Base-by-base conservation (phyloP, 108 stramenopile species). In the Pseudonitzschia pungens region DNA sequence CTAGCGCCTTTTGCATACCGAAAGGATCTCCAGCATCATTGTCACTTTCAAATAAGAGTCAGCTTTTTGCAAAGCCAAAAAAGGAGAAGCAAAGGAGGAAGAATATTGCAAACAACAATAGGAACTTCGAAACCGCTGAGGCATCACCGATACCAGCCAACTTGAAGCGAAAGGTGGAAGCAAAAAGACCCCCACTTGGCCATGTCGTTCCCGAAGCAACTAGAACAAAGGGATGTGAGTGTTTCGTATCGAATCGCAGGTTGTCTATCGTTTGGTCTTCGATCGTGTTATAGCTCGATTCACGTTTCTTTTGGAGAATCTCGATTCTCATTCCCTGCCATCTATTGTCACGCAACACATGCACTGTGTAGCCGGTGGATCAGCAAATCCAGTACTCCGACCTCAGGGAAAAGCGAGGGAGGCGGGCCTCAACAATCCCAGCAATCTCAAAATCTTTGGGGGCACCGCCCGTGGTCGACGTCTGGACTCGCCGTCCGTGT, bases 401-500 rank as follows among this genome's bases (percentile, higher is more conserved):
- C 81, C 91, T 6, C 94, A 95, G 74, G 94, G 94, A 16, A 77
- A 88, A 68, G 69, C 85, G 1, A 86, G 87, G n/a, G 85, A 81
- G 56, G 71, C 82, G 27, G 79, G 81, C 9, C 79, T 89, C 71
- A 91, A 89, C 68, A 92, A 92, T 71, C 91, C 93, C 0, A 86
- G 84, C 70, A 85, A 80, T 54, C 81, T 97, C 21, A 81, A 82
- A 45, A 93, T 97, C 50, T 70, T 92, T 40, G 95, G 90, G 50
- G 97, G 97, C 4, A 72, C 82, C 1, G 85, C 82, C 26, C 74
- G 83, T 55, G 96, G 96, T 31, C 84, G 93, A 4, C 80, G 83
- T 60, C 73, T 98, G 63, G 91, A 94, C 50, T 92, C 91, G 22
- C 98, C 98, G 0, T 81, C 84, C 54, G 97, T 97, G n/a, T 96